Evolutionary conservation across 768 basidiomycete genomes (phyloP), one percentile per base, ranked within the genome.

Genomic region (Boletellus emodensis): DNA sequence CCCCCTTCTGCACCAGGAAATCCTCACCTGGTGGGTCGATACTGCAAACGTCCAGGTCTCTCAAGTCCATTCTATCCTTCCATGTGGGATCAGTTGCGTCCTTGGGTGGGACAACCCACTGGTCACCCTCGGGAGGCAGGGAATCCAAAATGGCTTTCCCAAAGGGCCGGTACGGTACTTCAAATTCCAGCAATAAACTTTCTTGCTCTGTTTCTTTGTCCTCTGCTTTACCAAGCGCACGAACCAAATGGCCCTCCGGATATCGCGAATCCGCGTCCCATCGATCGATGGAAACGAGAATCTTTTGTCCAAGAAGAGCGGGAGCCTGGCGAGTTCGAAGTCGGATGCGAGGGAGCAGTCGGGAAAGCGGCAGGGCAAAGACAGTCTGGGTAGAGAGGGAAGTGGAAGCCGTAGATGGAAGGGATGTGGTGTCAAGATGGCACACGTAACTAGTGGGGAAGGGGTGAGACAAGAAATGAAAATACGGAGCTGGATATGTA

Each of bases 191-290:
- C 58, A 99, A 66, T 49, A 99, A 62, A 64, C 90, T 91, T 69
- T 98, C 95, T 64, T 94, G 88, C 61, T 98, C 95, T 0, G 94
- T 94, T 65, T 95, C 94, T 67, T 97, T 96, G 66, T 87, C 90
- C 61, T 94, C 95, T 0, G 84, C 91, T 60, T 82, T 83, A 3
- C 96, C 96, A 1, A 99, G 77, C 0, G 92, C 83, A 37, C 95
- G 83, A 18, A 98, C 94, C 55, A 99, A 92, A 64, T 99, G 96
- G 0, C 96, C 96, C 60, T 97, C 94, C 0, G 96, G 96, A 63
- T 97, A 96, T 17, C 92, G 80, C 1, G 90, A 92, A 10, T 83
- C 86, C 6, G 74, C 71, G 24, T 90, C 85, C 96, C 96, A 99
- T 37, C 85, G 76, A 64, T 99, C 96, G 59, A 98, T 91, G 3